Evolutionary conservation across 2,329 filamentous ascomycete species (phyloP).

Genomic region (Aspergillus carbonarius): DNA sequence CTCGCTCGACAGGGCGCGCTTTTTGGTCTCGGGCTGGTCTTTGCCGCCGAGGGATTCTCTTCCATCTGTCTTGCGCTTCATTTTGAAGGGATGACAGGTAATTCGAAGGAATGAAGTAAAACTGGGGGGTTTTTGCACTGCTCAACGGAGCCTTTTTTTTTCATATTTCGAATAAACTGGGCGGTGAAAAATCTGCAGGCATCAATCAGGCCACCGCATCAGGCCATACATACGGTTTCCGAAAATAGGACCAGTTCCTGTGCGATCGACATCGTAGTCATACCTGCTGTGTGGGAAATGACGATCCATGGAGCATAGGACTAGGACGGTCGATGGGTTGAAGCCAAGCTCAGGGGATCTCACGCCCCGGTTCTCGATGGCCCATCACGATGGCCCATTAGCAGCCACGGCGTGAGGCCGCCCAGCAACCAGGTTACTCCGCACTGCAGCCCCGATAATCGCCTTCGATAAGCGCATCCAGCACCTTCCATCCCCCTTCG

Average conservation of each 20-base stretch:
- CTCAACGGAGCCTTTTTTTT: constrained; percentile 10
- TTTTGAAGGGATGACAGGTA: constrained; percentile 19
- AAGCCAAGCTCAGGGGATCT: no score
- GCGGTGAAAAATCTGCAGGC: constrained; percentile 20
- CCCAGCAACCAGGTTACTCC: neutral
- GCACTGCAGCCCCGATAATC: constrained; percentile 5
- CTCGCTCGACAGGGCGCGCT: constrained; percentile 40
- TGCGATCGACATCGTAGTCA: no score
- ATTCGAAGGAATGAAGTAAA: neutral
- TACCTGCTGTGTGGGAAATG: neutral
- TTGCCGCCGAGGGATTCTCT: constrained; percentile 30
- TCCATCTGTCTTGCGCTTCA: constrained; percentile 47
- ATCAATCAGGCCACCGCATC: constrained; percentile 20
- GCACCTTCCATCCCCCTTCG: neutral
- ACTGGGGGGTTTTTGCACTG: neutral
- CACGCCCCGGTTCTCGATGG: no score
- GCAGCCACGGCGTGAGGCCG: no score
- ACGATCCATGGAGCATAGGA: neutral
- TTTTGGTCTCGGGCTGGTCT: constrained; percentile 38
- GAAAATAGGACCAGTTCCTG: neutral
- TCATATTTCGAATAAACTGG: constrained; percentile 9
- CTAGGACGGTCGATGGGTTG: neutral
- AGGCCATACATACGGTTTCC: constrained; percentile 19
- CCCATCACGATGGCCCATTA: no score
- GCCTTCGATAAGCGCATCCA: constrained; percentile 6